Evolutionary conservation across 371 early-diverging fungal species (phyloP).

Genomic region (Synchytrium microbalum): DNA sequence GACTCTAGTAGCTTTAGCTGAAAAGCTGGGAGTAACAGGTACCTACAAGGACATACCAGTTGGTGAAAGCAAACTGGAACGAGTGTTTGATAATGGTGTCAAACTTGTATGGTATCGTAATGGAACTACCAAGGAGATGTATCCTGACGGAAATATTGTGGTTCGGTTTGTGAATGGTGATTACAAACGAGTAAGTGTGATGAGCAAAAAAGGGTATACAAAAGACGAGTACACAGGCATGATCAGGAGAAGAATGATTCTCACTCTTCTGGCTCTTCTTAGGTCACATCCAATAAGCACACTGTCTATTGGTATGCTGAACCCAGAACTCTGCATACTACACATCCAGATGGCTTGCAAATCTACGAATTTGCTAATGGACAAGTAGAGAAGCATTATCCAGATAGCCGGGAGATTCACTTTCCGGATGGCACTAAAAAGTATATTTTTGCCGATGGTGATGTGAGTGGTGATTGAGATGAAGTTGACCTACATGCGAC

Average conservation of each 20-base stretch:
- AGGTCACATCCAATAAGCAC: slow-evolving; percentile 17
- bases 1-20: slow-evolving; percentile 14
- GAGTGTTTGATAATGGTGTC: slow-evolving; percentile 18
- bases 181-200: slow-evolving; percentile 18
- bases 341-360: slow-evolving; percentile 22
- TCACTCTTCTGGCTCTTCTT: no score
- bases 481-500: no score
- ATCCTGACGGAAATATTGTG: slow-evolving; percentile 7
- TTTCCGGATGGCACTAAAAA: slow-evolving; percentile 22
- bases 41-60: slow-evolving; percentile 6
- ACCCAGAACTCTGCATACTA: slow-evolving; percentile 23
- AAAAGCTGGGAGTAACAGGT: slow-evolving; percentile 12
- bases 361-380: slow-evolving; percentile 25
- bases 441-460: not conserved
- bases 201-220: no score
- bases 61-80: slow-evolving; percentile 25
- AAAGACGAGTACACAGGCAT: no score
- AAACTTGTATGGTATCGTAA: slow-evolving; percentile 23
- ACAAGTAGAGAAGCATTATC: slow-evolving; percentile 25
- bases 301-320: slow-evolving; percentile 26
- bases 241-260: no score
- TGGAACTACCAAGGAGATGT: slow-evolving; percentile 24
- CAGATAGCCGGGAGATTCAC: slow-evolving; percentile 23
- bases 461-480: not conserved
- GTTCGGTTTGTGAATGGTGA: slow-evolving; percentile 28